These are phyloP conservation scores for Yarrowia hollandica DNA, from an alignment of 805 yeast species.

Conservation along the genomic window DNA sequence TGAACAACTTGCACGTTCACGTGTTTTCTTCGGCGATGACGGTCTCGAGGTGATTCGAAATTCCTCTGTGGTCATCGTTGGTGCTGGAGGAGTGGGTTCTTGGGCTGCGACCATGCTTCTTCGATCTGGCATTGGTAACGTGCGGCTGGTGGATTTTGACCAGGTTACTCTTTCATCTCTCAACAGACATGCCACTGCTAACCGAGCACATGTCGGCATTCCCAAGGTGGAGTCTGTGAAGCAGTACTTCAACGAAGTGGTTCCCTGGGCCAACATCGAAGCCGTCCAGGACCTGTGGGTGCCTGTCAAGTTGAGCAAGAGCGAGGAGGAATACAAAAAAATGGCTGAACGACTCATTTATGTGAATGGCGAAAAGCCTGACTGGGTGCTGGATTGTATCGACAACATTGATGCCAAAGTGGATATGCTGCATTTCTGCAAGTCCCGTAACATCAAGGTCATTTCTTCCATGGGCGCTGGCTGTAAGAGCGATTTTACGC, in stretches of 20 bases:
- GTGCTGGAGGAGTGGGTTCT: conserved; percentile 99
- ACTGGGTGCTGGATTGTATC: conserved; percentile 88
- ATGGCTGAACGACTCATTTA: conserved; percentile 54
- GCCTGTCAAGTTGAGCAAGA: conserved; percentile 39
- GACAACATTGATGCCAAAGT: conserved; percentile 97
- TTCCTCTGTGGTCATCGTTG: conserved; percentile 75
- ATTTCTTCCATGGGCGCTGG: conserved; percentile 97
- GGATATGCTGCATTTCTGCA: conserved; percentile 75
- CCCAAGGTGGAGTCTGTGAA: conserved; percentile 82
- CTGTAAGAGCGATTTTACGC: conserved; percentile 90
- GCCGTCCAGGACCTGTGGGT: conserved; percentile 74
- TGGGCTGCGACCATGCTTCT: conserved; percentile 91
- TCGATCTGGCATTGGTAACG: conserved; percentile 80
- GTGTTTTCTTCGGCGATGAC: conserved; percentile 84
- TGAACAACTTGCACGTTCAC: conserved; percentile 92
- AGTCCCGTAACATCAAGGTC: conserved; percentile 60
- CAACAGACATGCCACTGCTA: conserved; percentile 94
- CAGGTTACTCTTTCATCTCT: conserved; percentile 91
- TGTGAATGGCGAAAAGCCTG: conserved; percentile 52
- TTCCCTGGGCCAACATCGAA: conserved; percentile 93
- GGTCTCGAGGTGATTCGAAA: conserved; percentile 74
- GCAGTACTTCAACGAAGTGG: conserved; percentile 64
- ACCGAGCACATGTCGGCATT: conserved; percentile 86
- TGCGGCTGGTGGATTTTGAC: conserved; percentile 89
- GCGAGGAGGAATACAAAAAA: conserved; percentile 56